Evolutionary conservation across 116 monocot species (phyloP), one percentile per base, ranked within the genome.

Genomic region (Phalaenopsis hybrid): DNA sequence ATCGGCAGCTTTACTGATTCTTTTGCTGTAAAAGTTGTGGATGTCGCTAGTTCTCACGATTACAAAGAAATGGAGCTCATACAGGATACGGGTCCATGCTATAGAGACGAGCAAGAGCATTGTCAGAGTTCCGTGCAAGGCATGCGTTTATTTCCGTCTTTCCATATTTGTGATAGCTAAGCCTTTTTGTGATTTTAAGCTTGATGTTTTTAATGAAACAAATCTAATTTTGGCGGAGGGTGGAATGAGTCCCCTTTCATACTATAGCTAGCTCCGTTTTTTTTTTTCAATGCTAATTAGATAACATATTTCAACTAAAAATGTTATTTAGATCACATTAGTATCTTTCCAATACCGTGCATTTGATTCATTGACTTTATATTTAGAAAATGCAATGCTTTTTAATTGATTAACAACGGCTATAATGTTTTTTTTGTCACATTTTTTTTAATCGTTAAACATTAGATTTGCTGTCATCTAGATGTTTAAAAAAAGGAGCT

Each of bases 51-150:
- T 21, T 23, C 8, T 28, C 21, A 37, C 21, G 80, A 80, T 77
- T 80, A 80, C 51, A 84, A 84, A 65, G 84, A 84, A 48, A 44
- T 50, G 49, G 75, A 75, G 21, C 12, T 76, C 33, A 9, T 65
- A 41, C 72, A 57, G 34, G 37, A 25, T 15, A 72, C 44, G 85
- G 76, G 17, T 5, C 78, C 78, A 23, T 52, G 18, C 44, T 50
- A 13, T 43, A 51, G 0, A 48, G 33, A 70, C 17, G 73, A 33
- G 33, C 8, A 3, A 33, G 68, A 17, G 13, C 50, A 81, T 25
- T 37, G 34, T 12, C 68, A 78, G 44, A 69, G 0, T 23, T 83
- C 79, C 28, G 31, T 46, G 44, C 61, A 3, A 82, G 85, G 85
- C 82, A 33, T 11, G 46, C 0, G 3, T n/a, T 75, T n/a, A n/a